phyloP scores from a whole-genome alignment of 345 rosid genomes.

The Murraya koenigii region DNA sequence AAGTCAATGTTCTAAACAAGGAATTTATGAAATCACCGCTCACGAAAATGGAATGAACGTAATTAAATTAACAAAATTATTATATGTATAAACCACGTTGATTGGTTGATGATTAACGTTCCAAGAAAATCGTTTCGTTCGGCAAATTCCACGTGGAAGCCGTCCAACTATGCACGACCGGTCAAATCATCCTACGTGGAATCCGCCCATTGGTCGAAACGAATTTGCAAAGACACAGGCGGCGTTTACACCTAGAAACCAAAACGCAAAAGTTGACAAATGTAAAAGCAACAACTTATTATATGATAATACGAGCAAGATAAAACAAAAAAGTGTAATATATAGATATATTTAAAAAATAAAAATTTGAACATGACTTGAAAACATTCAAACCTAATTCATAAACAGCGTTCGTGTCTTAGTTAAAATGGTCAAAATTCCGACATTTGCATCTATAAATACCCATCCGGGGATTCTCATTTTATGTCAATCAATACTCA shows the following conservation, averaged over 20 bases:
- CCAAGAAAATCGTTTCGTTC: background rate
- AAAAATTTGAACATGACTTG: background rate
- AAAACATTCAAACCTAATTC: constrained; percentile 10
- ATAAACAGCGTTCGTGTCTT: background rate
- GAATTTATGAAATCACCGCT: background rate
- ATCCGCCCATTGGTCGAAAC: background rate
- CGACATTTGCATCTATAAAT: constrained; percentile 39
- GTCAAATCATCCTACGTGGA: constrained; percentile 11
- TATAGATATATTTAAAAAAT: background rate
- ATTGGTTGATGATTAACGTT: background rate
- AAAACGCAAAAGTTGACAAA: background rate
- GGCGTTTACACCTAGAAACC: background rate
- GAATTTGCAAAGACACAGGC: background rate
- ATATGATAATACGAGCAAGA: background rate
- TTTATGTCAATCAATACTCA: background rate
- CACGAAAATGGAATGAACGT: background rate
- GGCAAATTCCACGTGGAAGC: constrained; percentile 5
- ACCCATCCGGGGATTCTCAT: constrained; percentile 13
- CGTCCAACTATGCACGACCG: background rate
- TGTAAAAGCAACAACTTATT: background rate
- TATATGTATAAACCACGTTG: background rate
- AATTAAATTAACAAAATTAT: background rate
- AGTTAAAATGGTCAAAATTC: constrained; percentile 15
- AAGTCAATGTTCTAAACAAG: background rate
- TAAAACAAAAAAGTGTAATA: background rate